Evolutionary conservation across 2,329 filamentous ascomycete species (phyloP).

Genomic region (Neofusicoccum sp.): DNA sequence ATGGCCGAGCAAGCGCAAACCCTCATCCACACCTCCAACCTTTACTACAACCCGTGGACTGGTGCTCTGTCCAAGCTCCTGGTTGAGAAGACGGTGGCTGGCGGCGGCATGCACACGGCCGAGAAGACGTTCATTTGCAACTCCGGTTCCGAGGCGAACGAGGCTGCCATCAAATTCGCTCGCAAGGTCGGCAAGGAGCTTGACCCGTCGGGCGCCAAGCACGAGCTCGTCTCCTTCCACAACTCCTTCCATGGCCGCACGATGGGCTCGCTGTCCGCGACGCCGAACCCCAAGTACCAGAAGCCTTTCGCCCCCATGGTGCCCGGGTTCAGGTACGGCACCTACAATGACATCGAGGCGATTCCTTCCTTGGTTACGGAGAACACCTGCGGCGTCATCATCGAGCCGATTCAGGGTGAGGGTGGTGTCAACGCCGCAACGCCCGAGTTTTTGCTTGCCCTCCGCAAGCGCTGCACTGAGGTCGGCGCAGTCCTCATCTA

Average conservation of each 20-base stretch:
- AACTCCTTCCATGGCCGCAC: constrained; percentile 95
- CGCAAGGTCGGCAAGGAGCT: constrained; percentile 82
- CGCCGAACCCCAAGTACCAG: constrained; percentile 97
- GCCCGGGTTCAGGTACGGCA: constrained; percentile 86
- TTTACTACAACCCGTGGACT: constrained; percentile 97
- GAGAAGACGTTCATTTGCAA: constrained; percentile 90
- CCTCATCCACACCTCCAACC: constrained; percentile 88
- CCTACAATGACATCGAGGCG: constrained; percentile 76
- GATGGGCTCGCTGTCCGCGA: constrained; percentile 93
- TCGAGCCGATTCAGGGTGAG: constrained; percentile 97
- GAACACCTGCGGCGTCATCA: constrained; percentile 88
- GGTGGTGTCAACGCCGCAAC: constrained; percentile 86
- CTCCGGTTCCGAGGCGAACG: constrained; percentile 95
- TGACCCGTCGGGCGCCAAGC: constrained; percentile 72
- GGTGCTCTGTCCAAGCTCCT: constrained; percentile 84
- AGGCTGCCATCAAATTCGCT: constrained; percentile 96
- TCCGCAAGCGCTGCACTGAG: constrained; percentile 82
- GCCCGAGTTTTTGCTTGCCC: constrained; percentile 78
- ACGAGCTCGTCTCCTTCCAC: constrained; percentile 87
- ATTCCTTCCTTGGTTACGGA: constrained; percentile 77
- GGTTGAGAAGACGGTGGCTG: constrained; percentile 76
- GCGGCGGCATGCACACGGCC: constrained; percentile 80
- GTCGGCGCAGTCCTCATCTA: constrained; percentile 89
- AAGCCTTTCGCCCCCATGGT: constrained; percentile 94
- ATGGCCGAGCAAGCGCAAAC: constrained; percentile 75